Percentiles rank a stretch among this genome's conserved stretches.
These are phyloP conservation scores for Anthracocystis walkeri DNA, from an alignment of 1,284 basidiomycete species.

Conservation along the genomic window DNA sequence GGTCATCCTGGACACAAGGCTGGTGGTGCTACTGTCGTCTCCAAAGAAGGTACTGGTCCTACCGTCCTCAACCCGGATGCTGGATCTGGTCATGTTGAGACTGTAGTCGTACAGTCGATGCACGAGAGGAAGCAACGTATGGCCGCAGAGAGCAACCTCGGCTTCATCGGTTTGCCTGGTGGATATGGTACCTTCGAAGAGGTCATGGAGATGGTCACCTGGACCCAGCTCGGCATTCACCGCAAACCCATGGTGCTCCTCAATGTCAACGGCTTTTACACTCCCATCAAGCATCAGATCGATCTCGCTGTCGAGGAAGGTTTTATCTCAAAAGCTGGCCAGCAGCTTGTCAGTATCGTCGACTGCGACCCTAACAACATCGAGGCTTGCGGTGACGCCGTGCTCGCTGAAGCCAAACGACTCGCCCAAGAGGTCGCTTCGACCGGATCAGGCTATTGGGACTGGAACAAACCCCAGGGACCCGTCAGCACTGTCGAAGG, in stretches of 20 bases:
- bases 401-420: constrained; percentile 53
- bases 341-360: constrained; percentile 70
- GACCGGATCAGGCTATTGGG: constrained; percentile 59
- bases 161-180: constrained; percentile 87
- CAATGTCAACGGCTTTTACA: constrained; percentile 84
- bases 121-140: constrained; percentile 90
- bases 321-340: constrained; percentile 72
- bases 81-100: constrained; percentile 43
- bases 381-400: constrained; percentile 72
- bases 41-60: constrained; percentile 57
- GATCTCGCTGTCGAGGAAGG: constrained; percentile 77
- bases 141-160: constrained; percentile 79
- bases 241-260: constrained; percentile 84
- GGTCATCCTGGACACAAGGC: constrained; percentile 52
- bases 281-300: constrained; percentile 81
- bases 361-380: constrained; percentile 78
- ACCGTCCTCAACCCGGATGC: constrained; percentile 59
- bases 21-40: constrained; percentile 29
- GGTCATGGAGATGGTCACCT: constrained; percentile 87
- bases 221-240: constrained; percentile 91
- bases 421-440: constrained; percentile 39
- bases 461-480: constrained; percentile 59
- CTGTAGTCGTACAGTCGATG: constrained; percentile 79
- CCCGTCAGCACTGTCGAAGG: constrained; percentile 28
- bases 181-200: constrained; percentile 94